These are phyloP conservation scores for Arthrobotrys entomopaga DNA, from an alignment of 2,329 filamentous ascomycete species.

Conservation along the genomic window DNA sequence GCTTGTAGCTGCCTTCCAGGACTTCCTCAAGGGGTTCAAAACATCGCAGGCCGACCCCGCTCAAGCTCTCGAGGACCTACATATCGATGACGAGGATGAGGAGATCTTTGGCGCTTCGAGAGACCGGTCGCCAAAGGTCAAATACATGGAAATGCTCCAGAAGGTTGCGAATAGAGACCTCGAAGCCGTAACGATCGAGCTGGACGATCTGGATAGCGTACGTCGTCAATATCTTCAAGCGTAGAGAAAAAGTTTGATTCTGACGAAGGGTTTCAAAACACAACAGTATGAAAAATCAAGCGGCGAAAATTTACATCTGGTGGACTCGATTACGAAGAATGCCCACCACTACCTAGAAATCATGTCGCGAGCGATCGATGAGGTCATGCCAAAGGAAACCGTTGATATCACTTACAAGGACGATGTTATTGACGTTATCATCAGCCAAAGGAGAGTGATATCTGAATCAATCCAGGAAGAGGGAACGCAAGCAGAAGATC, in stretches of 20 bases:
- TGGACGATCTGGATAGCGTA: conserved; percentile 85
- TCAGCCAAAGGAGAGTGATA: conserved; percentile 86
- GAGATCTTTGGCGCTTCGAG: conserved; percentile 80
- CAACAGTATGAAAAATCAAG: conserved; percentile 74
- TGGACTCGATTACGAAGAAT: conserved; percentile 87
- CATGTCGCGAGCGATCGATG: conserved; percentile 86
- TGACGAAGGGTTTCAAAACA: conserved; percentile 35
- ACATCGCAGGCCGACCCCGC: conserved; percentile 76
- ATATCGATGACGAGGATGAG: conserved; percentile 84
- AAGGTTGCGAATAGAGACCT: conserved; percentile 82
- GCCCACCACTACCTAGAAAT: conserved; percentile 96
- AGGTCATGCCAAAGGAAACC: conserved; percentile 80
- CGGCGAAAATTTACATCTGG: conserved; percentile 76
- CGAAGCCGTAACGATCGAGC: conserved; percentile 82
- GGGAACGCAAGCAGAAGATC: conserved; percentile 72
- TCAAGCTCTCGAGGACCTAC: conserved; percentile 83
- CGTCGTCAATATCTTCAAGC: conserved; percentile 58
- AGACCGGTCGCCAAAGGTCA: conserved; percentile 71
- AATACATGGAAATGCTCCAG: conserved; percentile 89
- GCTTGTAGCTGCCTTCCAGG: conserved; percentile 77
- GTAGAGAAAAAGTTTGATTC: conserved; percentile 7
- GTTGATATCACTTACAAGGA: conserved; percentile 92
- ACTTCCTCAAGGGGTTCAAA: conserved; percentile 90
- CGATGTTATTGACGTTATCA: conserved; percentile 94
- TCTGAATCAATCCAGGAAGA: conserved; percentile 76